Base-by-base conservation (phyloP, 108 stramenopile genomes). In the Cylindrotheca closterium region DNA sequence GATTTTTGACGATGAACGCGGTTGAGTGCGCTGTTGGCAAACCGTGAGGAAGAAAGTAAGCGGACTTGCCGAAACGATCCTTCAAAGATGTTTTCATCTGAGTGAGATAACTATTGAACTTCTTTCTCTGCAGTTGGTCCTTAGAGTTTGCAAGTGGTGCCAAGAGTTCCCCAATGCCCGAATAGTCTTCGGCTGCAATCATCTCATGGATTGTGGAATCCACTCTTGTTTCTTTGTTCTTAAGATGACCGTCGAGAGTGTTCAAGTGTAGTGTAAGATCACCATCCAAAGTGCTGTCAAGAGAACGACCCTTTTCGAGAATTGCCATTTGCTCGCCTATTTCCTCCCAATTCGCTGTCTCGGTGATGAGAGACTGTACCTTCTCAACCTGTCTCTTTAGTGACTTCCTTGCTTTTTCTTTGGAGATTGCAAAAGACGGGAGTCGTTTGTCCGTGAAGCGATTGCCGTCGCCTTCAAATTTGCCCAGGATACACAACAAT, bases 71-170 rank as follows among this genome's bases (percentile, higher is more conserved):
- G 3, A 34, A 1, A 50, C 32, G 28, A 42, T 49, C 56, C 61
- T 50, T 48, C 69, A 70, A 32, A 29, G 49, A 15, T 61, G 59
- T 25, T 29, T 27, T 19, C 74, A 70, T 83, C 25, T 70, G 59
- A 21, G 30, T 15, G n/a, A 42, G 37, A 28, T 78, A 65, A 34
- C 22, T 15, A 27, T 52, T 15, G 37, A 66, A 81, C 45, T 75
- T 79, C 45, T 79, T 62, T 34, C 66, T 56, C 47, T 81, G 78
- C 22, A 84, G 54, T 48, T 79, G 79, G 50, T 80, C 79, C 28
- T 79, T 72, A 5, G 83, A 72, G 8, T 62, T 22, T 15, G 74
- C 60, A 26, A 76, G 47, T 4, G 83, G 83, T 23, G 55, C 5
- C 5, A 84, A 33, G 45, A 84, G 70, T 34, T 58, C 63, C 3